phyloP scores from a whole-genome alignment of 2,329 filamentous ascomycete genomes.

The Niveomyces coronatus region DNA sequence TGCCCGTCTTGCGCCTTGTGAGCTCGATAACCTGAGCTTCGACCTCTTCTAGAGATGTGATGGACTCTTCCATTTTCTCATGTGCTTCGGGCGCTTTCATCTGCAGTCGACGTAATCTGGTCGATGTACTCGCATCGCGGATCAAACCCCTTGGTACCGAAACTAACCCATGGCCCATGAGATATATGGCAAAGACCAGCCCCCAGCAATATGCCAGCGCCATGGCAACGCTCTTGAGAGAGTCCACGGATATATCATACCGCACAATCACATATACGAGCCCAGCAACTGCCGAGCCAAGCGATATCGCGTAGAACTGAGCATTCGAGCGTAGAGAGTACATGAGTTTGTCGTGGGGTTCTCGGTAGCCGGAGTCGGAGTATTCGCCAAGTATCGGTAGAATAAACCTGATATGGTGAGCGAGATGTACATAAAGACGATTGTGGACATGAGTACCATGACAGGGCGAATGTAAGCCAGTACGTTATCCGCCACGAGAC shows the following conservation, averaged over 20 bases:
- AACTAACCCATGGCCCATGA: conserved; percentile 96
- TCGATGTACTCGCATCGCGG: conserved; percentile 66
- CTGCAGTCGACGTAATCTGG: conserved; percentile 65
- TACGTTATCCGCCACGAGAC: conserved; percentile 93
- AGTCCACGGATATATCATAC: conserved; percentile 60
- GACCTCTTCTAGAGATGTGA: conserved; percentile 67
- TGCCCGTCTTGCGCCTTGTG: conserved; percentile 69
- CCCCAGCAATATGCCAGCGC: conserved; percentile 93
- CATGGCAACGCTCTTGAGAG: conserved; percentile 80
- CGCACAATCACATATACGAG: conserved; percentile 75
- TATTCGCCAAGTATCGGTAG: conserved; percentile 91
- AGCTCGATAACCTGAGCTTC: conserved; percentile 74
- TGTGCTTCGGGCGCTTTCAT: conserved; percentile 69
- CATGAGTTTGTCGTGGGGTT: conserved; percentile 66
- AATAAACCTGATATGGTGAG: conserved; percentile 54
- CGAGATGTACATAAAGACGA: conserved; percentile 3
- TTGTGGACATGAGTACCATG: conserved; percentile 52
- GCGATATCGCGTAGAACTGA: conserved; percentile 74
- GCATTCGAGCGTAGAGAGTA: conserved; percentile 84
- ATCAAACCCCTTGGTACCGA: conserved; percentile 77
- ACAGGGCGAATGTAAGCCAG: conserved; percentile 92
- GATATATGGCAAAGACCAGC: conserved; percentile 80
- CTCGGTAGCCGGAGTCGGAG: conserved; percentile 84
- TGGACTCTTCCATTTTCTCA: conserved; percentile 79
- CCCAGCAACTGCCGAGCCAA: conserved; percentile 59